Conservation (phyloP, 352 stramenopile genomes). For the Thraustotheca clavata region DNA sequence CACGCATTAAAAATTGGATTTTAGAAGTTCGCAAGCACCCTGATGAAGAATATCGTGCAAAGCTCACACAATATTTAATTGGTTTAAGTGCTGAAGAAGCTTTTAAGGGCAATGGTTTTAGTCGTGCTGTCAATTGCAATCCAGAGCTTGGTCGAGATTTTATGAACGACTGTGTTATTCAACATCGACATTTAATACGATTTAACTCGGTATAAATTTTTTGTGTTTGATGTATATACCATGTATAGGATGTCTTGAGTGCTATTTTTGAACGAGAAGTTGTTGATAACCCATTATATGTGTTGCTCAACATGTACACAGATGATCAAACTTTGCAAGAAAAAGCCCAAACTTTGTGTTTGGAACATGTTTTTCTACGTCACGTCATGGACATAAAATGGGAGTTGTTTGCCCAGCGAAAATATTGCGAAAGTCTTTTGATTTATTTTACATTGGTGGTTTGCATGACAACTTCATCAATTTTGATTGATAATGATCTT, state of each 20-base stretch:
- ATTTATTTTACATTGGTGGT: neutral
- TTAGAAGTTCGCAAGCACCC: no score
- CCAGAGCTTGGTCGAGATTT: neutral
- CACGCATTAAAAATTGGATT: no score
- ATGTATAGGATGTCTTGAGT: neutral
- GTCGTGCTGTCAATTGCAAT: neutral
- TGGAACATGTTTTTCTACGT: neutral
- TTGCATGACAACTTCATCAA: neutral
- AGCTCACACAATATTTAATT: neutral
- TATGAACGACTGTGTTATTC: conserved; percentile 2
- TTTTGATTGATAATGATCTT: neutral
- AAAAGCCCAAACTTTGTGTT: neutral
- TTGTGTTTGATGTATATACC: neutral
- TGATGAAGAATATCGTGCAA: conserved; percentile 3
- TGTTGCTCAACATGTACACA: neutral
- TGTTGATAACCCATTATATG: neutral
- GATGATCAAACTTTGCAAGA: neutral
- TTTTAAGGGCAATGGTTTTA: neutral
- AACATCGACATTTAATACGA: neutral
- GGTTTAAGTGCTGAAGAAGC: neutral
- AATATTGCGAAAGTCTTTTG: conserved; percentile 6
- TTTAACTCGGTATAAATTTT: neutral
- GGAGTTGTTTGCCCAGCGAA: conserved; percentile 13
- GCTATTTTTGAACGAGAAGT: neutral
- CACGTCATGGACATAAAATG: conserved; percentile 10